These are phyloP conservation scores for Zychaea mexicana DNA, from an alignment of 371 early-diverging fungal species.

Conservation along the genomic window DNA sequence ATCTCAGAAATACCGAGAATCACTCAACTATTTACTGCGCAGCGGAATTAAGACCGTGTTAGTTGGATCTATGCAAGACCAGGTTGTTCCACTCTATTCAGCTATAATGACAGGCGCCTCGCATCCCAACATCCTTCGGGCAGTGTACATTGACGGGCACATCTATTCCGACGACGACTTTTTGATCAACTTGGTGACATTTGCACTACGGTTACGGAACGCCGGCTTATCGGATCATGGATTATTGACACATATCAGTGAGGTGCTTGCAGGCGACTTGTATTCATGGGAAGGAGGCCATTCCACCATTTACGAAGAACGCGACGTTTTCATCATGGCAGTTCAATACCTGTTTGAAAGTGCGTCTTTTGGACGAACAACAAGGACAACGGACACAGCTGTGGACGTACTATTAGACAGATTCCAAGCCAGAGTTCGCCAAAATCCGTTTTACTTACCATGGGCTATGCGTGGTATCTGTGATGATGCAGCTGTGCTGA, in stretches of 20 bases:
- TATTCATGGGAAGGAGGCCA: constrained; percentile 89
- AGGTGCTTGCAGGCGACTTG: constrained; percentile 88
- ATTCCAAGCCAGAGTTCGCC: constrained; percentile 56
- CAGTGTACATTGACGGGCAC: constrained; percentile 85
- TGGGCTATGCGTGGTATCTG: constrained; percentile 88
- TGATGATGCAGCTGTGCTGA: constrained; percentile 64
- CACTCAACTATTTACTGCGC: constrained; percentile 66
- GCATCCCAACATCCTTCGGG: constrained; percentile 90
- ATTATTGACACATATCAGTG: constrained; percentile 81
- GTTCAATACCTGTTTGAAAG: constrained; percentile 45
- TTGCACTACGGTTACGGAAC: constrained; percentile 84
- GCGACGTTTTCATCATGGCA: constrained; percentile 78
- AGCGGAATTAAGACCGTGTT: constrained; percentile 73
- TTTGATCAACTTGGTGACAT: constrained; percentile 81
- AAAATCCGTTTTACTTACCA: constrained; percentile 88
- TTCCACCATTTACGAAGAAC: constrained; percentile 92
- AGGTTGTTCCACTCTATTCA: constrained; percentile 97
- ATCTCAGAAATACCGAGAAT: constrained; percentile 71
- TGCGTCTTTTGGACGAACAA: constrained; percentile 29
- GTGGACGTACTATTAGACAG: constrained; percentile 29
- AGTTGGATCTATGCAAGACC: constrained; percentile 88
- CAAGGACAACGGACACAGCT: background rate
- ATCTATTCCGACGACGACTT: constrained; percentile 83
- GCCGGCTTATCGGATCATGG: constrained; percentile 85
- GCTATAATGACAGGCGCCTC: constrained; percentile 83